Evolutionary conservation across 2,329 filamentous ascomycete genomes (phyloP), one percentile per base, ranked within the genome.

Genomic region (Juglanconis sp.): DNA sequence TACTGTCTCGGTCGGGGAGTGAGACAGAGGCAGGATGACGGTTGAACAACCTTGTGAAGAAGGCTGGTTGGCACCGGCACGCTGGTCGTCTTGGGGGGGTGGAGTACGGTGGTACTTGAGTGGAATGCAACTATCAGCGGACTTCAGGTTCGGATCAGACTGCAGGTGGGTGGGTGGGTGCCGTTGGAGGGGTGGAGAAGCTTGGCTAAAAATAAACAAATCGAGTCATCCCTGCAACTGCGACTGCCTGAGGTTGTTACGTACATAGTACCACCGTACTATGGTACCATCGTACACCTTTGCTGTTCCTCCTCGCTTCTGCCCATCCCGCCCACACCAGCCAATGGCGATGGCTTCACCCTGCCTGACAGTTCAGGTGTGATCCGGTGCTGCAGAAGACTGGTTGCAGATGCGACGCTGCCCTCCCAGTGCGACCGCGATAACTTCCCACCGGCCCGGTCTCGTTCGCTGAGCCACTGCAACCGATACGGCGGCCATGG

Each of bases 121-220:
- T 24, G 24, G 24, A 24, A 24, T 24, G 24, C 24, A 24, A 24
- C 24, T 24, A 24, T 24, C 1, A 2, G 24, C 24, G 24, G 24
- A 24, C 24, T 24, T 24, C 24, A 24, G 24, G 24, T 24, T 24
- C 24, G 24, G 24, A 24, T 24, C 24, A 24, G 24, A 24, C 24
- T 24, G 24, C 24, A 38, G n/a, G 17, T n/a, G 17, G 42, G 32
- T 34, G 24, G 10, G 34, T 24, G 17, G 32, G 8, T 34, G 15
- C 34, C 24, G 24, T 24, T 24, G 24, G 24, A 24, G 24, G 54
- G 9, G 56, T 49, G 47, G 24, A 49, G 47, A 40, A 49, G n/a
- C 9, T 24, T 46, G 48, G 40, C 54, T 61, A 57, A 57, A 57
- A 61, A 61, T 57, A 60, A 53, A 44, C 31, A 40, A 53, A 46